phyloP scores from a whole-genome alignment of 2,329 filamentous ascomycete species.

The Scytalidium lignicola region DNA sequence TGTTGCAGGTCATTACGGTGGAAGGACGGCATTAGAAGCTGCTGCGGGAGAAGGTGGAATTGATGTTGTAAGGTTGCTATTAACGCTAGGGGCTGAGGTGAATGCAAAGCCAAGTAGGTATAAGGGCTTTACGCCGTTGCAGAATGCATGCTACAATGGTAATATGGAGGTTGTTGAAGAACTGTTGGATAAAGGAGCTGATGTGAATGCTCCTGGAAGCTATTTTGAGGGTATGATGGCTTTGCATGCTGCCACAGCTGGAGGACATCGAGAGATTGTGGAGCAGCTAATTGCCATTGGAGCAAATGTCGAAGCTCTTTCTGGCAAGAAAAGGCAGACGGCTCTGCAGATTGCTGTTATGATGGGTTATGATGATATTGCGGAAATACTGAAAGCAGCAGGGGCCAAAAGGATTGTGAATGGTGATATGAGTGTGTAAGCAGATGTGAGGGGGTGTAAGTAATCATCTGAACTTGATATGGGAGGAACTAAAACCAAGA shows the following conservation, averaged over 20 bases:
- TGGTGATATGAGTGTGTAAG: too few species aligned
- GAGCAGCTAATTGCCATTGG: constrained; percentile 16
- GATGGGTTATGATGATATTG: constrained; percentile 2
- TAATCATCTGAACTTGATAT: too few species aligned
- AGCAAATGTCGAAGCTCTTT: constrained; percentile 4
- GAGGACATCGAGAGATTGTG: constrained; percentile 30
- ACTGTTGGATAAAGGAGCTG: constrained; percentile 14
- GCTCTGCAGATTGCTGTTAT: constrained; percentile 3
- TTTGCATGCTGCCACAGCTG: constrained; percentile 18
- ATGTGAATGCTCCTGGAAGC: constrained; percentile 5
- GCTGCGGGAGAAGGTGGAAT: background rate
- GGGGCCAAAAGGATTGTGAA: background rate
- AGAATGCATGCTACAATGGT: constrained; percentile 12
- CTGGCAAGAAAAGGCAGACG: constrained; percentile 15
- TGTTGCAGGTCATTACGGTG: background rate
- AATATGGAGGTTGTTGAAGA: constrained; percentile 28
- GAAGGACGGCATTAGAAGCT: background rate
- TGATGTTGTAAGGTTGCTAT: constrained; percentile 1
- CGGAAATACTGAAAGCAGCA: background rate
- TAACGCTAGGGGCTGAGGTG: background rate
- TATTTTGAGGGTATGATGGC: constrained; percentile 28
- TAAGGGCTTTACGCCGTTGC: background rate
- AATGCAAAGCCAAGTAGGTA: constrained; percentile 1
- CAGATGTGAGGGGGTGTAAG: too few species aligned
- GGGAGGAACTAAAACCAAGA: too few species aligned